These are phyloP conservation scores for Zygosaccharomyces bisporus DNA, from an alignment of 805 yeast genomes.

Conservation along the genomic window DNA sequence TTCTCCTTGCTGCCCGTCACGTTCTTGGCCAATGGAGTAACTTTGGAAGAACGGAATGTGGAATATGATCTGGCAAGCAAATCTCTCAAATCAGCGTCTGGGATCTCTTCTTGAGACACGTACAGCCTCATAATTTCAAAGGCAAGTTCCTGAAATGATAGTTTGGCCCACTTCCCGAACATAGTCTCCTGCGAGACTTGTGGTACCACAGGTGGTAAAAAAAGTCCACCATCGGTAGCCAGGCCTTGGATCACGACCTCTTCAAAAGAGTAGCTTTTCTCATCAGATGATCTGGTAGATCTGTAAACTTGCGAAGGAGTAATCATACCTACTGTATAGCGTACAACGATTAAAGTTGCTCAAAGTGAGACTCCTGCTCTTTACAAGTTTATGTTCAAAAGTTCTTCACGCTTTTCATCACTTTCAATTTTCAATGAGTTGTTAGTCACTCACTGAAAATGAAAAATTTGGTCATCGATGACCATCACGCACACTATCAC, in stretches of 20 bases:
- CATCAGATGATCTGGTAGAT: conserved; percentile 65
- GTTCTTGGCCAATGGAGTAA: conserved; percentile 70
- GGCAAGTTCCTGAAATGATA: conserved; percentile 83
- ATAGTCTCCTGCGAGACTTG: conserved; percentile 51
- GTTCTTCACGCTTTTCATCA: not conserved
- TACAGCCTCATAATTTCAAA: conserved; percentile 79
- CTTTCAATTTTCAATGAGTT: too few species aligned
- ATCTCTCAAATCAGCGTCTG: conserved; percentile 58
- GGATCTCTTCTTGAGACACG: conserved; percentile 68
- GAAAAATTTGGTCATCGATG: conserved; percentile 6
- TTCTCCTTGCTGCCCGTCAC: conserved; percentile 55
- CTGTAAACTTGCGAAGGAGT: conserved; percentile 59
- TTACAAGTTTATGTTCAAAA: not conserved
- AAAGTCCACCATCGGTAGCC: conserved; percentile 95
- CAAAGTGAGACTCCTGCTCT: not conserved
- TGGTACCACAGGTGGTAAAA: conserved; percentile 83
- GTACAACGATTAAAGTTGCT: not conserved
- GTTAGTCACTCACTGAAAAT: not conserved
- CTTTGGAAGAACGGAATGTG: conserved; percentile 82
- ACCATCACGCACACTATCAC: conserved; percentile 2
- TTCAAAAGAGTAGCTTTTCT: conserved; percentile 62
- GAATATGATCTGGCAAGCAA: conserved; percentile 75
- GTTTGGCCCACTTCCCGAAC: conserved; percentile 62
- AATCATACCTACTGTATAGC: conserved; percentile 18
- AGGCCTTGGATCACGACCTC: conserved; percentile 85